Percentiles rank a stretch among this genome's conserved stretches.
These are phyloP conservation scores for Tricholoma saponaceum DNA, from an alignment of 768 basidiomycete species.

Conservation along the genomic window DNA sequence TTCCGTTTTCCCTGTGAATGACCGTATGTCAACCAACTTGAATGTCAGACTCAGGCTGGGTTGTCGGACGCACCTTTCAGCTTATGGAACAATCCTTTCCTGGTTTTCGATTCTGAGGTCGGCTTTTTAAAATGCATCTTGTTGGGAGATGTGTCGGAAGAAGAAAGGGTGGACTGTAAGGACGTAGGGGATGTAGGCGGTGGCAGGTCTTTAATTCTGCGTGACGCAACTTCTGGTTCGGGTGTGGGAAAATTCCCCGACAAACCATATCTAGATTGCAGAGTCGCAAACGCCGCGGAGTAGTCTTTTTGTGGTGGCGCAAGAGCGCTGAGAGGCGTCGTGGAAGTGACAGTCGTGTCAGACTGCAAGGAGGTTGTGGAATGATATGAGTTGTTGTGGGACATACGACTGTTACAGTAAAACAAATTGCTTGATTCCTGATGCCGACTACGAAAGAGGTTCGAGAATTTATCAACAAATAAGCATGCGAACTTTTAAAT, in stretches of 20 bases:
- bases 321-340: constrained; percentile 8
- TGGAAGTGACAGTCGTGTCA: constrained; percentile 10
- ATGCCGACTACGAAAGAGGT: too few species aligned
- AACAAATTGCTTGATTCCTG: too few species aligned
- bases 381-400: constrained; percentile 2
- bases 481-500: too few species aligned
- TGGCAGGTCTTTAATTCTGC: constrained; percentile 3
- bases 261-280: constrained; percentile 34
- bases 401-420: too few species aligned
- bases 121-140: background rate
- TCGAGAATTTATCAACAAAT: too few species aligned
- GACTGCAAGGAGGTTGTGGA: constrained; percentile 15
- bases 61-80: constrained; percentile 8
- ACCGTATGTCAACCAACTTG: background rate
- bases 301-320: constrained; percentile 26
- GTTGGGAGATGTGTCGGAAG: background rate
- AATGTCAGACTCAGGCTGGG: too few species aligned
- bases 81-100: constrained; percentile 3
- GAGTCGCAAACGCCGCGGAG: constrained; percentile 29
- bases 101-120: background rate
- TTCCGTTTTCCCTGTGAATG: background rate
- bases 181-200: constrained; percentile 1
- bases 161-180: background rate
- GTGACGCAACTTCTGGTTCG: too few species aligned
- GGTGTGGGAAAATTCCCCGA: constrained; percentile 21